Base-by-base conservation (phyloP, 2,329 filamentous ascomycete genomes). In the Leptodontidium sp. region DNA sequence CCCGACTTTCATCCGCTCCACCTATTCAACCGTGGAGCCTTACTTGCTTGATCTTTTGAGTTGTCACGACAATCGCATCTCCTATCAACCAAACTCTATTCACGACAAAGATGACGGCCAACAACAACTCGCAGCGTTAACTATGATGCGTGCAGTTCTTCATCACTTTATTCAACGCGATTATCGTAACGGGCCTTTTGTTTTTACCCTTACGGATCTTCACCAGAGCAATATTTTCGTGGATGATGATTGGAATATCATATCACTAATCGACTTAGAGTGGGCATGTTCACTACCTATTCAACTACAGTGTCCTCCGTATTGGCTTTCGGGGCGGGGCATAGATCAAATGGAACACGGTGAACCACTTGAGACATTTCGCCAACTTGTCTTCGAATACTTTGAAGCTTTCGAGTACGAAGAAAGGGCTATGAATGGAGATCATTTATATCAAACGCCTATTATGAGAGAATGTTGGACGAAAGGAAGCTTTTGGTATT, bases 41-140 rank as follows among this genome's bases (percentile, higher is more conserved):
- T 79, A 78, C 67, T 52, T 77, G 21, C 65, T 71, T 1, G 76
- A 77, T 68, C 71, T 75, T 11, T 61, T 79, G 7, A 67, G 68
- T 49, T 71, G 66, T 40, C 75, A 79, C 61, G 73, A 78, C 52
- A 77, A 71, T 49, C 74, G 73, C 5, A 70, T 79, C 15, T 64
- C 63, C n/a, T 53, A 74, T 70, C 74, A 77, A 61, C 75, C 75
- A 64, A 79, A 78, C 69, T 72, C 72, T 45, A 63, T 71, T 17
- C 65, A 43, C 58, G 68, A 72, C 32, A n/a, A 32, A 15, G 53
- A 57, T 57, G 53, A 57, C 29, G 53, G 53, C 15, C 32, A 57
- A 26, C 53, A 40, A 12, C 53, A 57, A 57, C 12, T 57, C 5
- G 53, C 53, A 14, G 53, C 53, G 14, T 38, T 57, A n/a, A 57